Conservation (phyloP, 148 eudicot species). For the Dianthus caryophyllus region DNA sequence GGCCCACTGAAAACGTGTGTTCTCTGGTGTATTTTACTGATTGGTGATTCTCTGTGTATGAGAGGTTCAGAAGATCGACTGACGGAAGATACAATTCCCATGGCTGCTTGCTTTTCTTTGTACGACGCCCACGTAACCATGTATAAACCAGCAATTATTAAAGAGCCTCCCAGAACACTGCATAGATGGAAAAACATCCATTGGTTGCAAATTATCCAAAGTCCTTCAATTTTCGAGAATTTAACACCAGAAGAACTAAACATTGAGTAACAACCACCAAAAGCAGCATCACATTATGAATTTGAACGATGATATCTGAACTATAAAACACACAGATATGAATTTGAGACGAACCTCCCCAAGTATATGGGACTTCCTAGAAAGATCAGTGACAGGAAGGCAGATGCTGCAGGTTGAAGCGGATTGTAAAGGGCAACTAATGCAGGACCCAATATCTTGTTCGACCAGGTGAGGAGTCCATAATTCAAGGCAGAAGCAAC, state of each 20-base stretch:
- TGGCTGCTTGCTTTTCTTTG: slow-evolving; percentile 54
- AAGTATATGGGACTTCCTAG: slow-evolving; percentile 78
- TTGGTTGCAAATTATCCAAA: neutral
- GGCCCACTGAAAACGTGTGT: slow-evolving; percentile 51
- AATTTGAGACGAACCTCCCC: slow-evolving; percentile 58
- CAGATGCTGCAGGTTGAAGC: slow-evolving; percentile 85
- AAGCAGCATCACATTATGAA: neutral
- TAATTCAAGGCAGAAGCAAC: slow-evolving; percentile 77
- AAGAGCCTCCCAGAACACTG: slow-evolving; percentile 82
- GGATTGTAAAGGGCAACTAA: slow-evolving; percentile 83
- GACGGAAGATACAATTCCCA: slow-evolving; percentile 25
- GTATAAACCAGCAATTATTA: slow-evolving; percentile 80
- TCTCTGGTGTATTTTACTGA: slow-evolving; percentile 39
- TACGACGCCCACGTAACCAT: slow-evolving; percentile 88
- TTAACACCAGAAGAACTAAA: neutral
- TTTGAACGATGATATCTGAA: neutral
- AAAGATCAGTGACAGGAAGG: slow-evolving; percentile 61
- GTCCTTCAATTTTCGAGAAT: neutral
- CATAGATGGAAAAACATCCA: slow-evolving; percentile 16
- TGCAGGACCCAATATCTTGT: slow-evolving; percentile 80
- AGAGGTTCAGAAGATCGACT: slow-evolving; percentile 54
- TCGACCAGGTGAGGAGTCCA: slow-evolving; percentile 80
- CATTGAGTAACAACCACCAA: neutral
- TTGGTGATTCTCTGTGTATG: slow-evolving; percentile 40
- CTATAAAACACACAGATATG: neutral